These are phyloP conservation scores for Conticribra guillardii DNA, from an alignment of 108 stramenopile genomes.

Conservation along the genomic window DNA sequence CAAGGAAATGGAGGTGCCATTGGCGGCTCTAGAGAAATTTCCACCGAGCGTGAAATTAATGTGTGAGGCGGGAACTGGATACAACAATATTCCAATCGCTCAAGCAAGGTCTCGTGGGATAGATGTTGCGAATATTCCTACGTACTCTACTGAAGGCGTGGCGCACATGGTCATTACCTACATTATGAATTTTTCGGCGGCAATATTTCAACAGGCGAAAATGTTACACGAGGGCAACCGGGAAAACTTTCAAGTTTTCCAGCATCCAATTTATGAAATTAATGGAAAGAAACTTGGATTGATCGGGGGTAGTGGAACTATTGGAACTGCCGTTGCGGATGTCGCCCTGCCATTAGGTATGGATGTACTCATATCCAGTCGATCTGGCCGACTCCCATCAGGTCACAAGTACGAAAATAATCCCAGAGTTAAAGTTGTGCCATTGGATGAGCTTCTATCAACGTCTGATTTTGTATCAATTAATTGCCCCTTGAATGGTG, in stretches of 20 bases:
- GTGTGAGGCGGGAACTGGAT: slow-evolving; percentile 90
- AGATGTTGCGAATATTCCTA: slow-evolving; percentile 79
- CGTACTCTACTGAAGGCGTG: slow-evolving; percentile 85
- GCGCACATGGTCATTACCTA: slow-evolving; percentile 91
- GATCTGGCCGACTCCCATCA: slow-evolving; percentile 60
- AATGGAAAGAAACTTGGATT: slow-evolving; percentile 82
- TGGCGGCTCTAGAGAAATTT: slow-evolving; percentile 53
- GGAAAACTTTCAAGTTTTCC: slow-evolving; percentile 75
- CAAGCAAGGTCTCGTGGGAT: slow-evolving; percentile 52
- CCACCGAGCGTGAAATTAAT: slow-evolving; percentile 70
- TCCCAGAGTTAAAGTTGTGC: slow-evolving; percentile 58
- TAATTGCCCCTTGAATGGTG: slow-evolving; percentile 86
- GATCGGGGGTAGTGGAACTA: slow-evolving; percentile 88
- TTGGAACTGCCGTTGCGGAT: slow-evolving; percentile 85
- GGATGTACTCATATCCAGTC: slow-evolving; percentile 75
- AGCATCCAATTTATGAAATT: slow-evolving; percentile 79
- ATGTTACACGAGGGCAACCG: slow-evolving; percentile 68
- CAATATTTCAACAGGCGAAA: slow-evolving; percentile 77
- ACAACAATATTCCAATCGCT: slow-evolving; percentile 84
- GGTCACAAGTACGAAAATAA: slow-evolving; percentile 62
- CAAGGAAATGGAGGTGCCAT: slow-evolving; percentile 83
- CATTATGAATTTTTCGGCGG: slow-evolving; percentile 81
- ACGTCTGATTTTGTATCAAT: slow-evolving; percentile 84
- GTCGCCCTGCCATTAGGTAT: slow-evolving; percentile 88
- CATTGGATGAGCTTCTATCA: slow-evolving; percentile 58